These are phyloP conservation scores for Alternaria sp. DNA, from an alignment of 2,329 filamentous ascomycete species.

Conservation along the genomic window DNA sequence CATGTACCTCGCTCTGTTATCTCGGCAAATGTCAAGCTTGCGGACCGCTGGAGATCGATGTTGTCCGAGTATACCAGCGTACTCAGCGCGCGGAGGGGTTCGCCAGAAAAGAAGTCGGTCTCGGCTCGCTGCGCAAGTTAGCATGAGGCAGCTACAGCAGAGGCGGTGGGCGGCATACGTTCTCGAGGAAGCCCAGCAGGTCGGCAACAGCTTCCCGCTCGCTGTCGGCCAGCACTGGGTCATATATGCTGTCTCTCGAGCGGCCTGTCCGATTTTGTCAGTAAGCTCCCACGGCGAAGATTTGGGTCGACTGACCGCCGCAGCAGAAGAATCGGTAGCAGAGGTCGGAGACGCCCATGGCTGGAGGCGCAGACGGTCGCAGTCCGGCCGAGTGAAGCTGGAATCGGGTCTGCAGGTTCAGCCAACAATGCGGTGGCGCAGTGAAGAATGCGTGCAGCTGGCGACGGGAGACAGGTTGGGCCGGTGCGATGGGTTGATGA, in stretches of 20 bases:
- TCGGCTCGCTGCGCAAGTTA: conserved; percentile 75
- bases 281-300: conserved; percentile 10
- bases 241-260: conserved; percentile 56
- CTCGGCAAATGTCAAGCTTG: conserved; percentile 97
- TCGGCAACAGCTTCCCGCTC: conserved; percentile 97
- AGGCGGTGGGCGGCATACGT: conserved; percentile 62
- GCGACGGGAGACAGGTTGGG: conserved; percentile 10
- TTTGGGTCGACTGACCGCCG: conserved; percentile 37
- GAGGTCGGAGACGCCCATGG: conserved; percentile 46
- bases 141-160: conserved; percentile 28
- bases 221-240: conserved; percentile 82
- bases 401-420: background rate
- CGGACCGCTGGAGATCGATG: conserved; percentile 95
- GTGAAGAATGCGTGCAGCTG: conserved; percentile 17
- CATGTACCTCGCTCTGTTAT: conserved; percentile 92
- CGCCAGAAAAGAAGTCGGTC: conserved; percentile 97
- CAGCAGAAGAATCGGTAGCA: conserved; percentile 46
- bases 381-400: conserved; percentile 22
- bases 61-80: conserved; percentile 99
- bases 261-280: conserved; percentile 47
- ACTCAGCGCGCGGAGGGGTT: conserved; percentile 89
- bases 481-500: conserved; percentile 12
- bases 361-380: conserved; percentile 29
- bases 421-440: background rate
- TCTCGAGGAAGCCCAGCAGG: conserved; percentile 92